These are phyloP conservation scores for Magnusiomyces fungicola DNA, from an alignment of 1,139 yeast genomes.

Conservation along the genomic window DNA sequence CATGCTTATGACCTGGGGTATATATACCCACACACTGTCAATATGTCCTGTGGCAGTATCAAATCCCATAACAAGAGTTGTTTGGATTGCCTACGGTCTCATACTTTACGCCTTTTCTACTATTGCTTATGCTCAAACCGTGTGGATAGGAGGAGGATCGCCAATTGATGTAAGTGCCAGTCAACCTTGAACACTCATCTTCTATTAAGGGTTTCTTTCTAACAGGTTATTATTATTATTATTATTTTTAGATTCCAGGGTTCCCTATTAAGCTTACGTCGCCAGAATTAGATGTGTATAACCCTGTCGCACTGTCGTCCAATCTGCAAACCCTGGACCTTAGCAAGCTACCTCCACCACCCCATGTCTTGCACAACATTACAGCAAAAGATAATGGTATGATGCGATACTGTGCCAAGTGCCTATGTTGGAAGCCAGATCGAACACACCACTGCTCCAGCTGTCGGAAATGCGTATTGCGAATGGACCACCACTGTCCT, in stretches of 20 bases:
- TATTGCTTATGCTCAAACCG: conserved; percentile 48
- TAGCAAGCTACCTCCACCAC: conserved; percentile 27
- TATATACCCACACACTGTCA: conserved; percentile 37
- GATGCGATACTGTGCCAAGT: conserved; percentile 60
- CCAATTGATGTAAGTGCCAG: conserved; percentile 33
- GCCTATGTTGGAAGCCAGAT: conserved; percentile 89
- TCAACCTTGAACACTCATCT: not conserved
- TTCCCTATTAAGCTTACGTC: not conserved
- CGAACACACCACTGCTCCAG: conserved; percentile 43
- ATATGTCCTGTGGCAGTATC: conserved; percentile 21
- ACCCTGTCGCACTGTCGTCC: not conserved
- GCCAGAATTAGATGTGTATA: not conserved
- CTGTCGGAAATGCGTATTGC: conserved; percentile 33
- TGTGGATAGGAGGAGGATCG: conserved; percentile 47
- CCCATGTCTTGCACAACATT: conserved; percentile 30
- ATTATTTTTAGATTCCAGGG: not conserved
- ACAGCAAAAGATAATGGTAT: conserved; percentile 41
- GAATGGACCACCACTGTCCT: conserved; percentile 84
- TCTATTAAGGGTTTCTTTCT: not conserved
- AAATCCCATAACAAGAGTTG: not conserved
- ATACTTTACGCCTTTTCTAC: conserved; percentile 24
- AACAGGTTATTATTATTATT: not conserved
- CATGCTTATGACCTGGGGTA: conserved; percentile 50
- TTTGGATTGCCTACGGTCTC: conserved; percentile 24
- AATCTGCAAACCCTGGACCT: not conserved